These are phyloP conservation scores for Rhizopogon rudus DNA, from an alignment of 768 basidiomycete species.

Conservation along the genomic window DNA sequence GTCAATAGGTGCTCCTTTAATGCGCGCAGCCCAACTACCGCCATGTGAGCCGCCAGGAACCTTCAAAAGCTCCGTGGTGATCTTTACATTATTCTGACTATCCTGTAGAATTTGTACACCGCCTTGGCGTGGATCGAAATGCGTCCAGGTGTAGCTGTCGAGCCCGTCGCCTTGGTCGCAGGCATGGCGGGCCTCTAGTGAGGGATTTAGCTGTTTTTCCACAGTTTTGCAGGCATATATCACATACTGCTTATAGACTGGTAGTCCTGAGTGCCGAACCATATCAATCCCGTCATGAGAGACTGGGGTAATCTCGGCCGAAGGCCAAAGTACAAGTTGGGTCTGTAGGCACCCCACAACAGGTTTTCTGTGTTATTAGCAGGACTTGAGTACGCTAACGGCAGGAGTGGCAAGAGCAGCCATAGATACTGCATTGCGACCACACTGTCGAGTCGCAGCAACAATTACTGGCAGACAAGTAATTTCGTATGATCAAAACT, in stretches of 20 bases:
- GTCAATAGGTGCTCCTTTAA: conserved; percentile 77
- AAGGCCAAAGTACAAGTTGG: conserved; percentile 94
- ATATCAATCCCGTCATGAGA: conserved; percentile 90
- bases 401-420: conserved; percentile 22
- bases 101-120: conserved; percentile 85
- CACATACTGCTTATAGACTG: conserved; percentile 60
- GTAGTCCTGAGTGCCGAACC: conserved; percentile 89
- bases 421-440: conserved; percentile 17
- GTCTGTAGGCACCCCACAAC: conserved; percentile 78
- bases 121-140: conserved; percentile 81
- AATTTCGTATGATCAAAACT: too few relatives aligned
- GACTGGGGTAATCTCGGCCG: conserved; percentile 81
- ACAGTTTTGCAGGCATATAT: conserved; percentile 1
- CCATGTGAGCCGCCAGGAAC: conserved; percentile 77
- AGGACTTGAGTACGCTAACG: conserved; percentile 14
- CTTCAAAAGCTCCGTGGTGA: conserved; percentile 85
- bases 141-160: conserved; percentile 80
- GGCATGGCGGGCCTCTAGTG: conserved; percentile 70
- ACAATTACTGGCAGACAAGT: background rate
- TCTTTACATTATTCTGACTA: conserved; percentile 73
- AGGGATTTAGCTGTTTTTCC: background rate
- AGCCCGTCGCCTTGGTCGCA: conserved; percentile 87
- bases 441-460: background rate
- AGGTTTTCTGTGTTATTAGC: conserved; percentile 37
- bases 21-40: conserved; percentile 84